Evolutionary conservation across 2,329 filamentous ascomycete species (phyloP).

Genomic region (Calonectria montana): DNA sequence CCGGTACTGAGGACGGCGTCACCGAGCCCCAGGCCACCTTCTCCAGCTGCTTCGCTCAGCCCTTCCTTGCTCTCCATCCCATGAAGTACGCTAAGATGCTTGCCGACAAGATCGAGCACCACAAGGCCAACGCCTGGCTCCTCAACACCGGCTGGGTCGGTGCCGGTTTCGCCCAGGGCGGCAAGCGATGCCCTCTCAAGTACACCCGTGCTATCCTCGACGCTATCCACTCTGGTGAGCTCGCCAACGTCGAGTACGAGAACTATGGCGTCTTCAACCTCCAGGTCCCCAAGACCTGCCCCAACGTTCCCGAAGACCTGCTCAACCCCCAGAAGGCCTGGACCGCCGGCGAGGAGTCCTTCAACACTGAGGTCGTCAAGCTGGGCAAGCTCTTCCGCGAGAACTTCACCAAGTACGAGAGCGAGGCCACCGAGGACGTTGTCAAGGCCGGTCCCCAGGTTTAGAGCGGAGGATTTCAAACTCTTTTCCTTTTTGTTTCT

Average conservation of each 20-base stretch:
- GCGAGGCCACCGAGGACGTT: slow-evolving; percentile 84
- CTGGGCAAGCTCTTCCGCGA: slow-evolving; percentile 90
- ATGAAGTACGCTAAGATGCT: slow-evolving; percentile 99
- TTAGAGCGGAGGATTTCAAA: slow-evolving; percentile 34
- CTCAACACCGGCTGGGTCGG: slow-evolving; percentile 99
- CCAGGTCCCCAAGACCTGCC: slow-evolving; percentile 91
- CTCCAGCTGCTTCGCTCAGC: slow-evolving; percentile 99
- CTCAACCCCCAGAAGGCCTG: slow-evolving; percentile 95
- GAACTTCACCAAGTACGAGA: slow-evolving; percentile 97
- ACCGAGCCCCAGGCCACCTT: slow-evolving; percentile 98
- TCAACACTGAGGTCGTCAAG: slow-evolving; percentile 90
- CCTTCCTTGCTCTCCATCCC: slow-evolving; percentile 97
- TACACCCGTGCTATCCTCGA: slow-evolving; percentile 99
- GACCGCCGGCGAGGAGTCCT: slow-evolving; percentile 84
- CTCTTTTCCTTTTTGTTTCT: neutral
- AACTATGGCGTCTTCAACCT: slow-evolving; percentile 98
- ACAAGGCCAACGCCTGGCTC: slow-evolving; percentile 97
- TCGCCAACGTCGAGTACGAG: slow-evolving; percentile 93
- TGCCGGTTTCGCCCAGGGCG: slow-evolving; percentile 88
- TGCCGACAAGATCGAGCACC: slow-evolving; percentile 94
- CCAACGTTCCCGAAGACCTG: slow-evolving; percentile 88
- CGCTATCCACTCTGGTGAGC: slow-evolving; percentile 96
- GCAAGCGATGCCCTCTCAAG: slow-evolving; percentile 97
- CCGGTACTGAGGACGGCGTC: slow-evolving; percentile 96
- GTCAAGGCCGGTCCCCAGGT: slow-evolving; percentile 71